Evolutionary conservation across 768 basidiomycete species (phyloP), one percentile per base, ranked within the genome.

Genomic region (Boletus reticuloceps): DNA sequence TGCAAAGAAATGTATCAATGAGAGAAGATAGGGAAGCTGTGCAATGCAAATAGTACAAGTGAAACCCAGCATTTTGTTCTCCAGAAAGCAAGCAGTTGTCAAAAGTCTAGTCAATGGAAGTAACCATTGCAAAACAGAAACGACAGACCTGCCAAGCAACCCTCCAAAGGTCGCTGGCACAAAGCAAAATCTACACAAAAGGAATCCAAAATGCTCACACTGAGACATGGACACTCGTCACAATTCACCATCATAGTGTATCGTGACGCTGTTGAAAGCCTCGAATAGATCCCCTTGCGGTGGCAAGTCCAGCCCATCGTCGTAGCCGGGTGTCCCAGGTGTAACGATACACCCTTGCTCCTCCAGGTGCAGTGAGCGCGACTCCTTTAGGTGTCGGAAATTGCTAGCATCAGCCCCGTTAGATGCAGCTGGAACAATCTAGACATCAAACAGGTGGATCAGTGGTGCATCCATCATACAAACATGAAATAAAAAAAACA

Each of bases 371-470:
- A 98, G 79, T 58, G 91, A 94, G 55, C 86, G 83, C 40, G 91
- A 94, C 73, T 98, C 96, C 62, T 92, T 88, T 69, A 97, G 73
- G 53, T 88, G 81, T 45, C 95, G 91, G 77, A 94, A 96, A 75
- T 97, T 94, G 72, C 85, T 83, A 19, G 89, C 87, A 68, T 95
- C 94, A 56, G 81, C 72, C 46, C 87, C 92, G 59, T 88, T 91
- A 40, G 88, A 88, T 37, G 46, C 56, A 43, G 84, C 78, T 44
- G 92, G 93, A 27, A 92, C 78, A 62, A 95, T 96, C 92, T 95
- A 73, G 53, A 61, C 54, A 58, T 45, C 54, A 57, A 62, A 58
- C 56, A 54, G 45, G 48, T 43, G 41, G 49, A 69, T 72, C 63
- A 72, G 61, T 53, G 32, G 11, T 16, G 25, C 67, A 57, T 69